These are phyloP conservation scores for Ajuga reptans DNA, from an alignment of 305 asterid species.

Conservation along the genomic window DNA sequence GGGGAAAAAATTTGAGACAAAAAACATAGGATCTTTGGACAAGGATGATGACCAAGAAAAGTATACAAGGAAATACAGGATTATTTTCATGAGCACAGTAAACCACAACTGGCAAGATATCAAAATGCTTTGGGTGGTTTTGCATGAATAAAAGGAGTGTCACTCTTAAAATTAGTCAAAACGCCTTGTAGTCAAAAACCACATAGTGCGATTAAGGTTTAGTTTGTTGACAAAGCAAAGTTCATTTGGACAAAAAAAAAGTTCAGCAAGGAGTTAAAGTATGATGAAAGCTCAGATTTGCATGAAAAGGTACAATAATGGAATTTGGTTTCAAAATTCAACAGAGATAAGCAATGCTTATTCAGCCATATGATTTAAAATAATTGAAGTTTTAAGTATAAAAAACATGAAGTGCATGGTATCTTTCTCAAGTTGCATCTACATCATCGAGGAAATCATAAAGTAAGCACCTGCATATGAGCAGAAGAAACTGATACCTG, in stretches of 20 bases:
- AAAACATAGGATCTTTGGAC: not conserved
- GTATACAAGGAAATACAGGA: not conserved
- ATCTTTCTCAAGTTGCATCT: not conserved
- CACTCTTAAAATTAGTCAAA: not conserved
- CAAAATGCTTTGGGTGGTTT: not conserved
- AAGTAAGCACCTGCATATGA: not conserved
- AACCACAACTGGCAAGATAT: not conserved
- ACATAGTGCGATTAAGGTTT: not conserved
- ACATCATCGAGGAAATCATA: conserved; percentile 5
- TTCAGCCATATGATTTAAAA: not conserved
- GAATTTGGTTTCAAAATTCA: not conserved
- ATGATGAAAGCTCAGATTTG: not conserved
- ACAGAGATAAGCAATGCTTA: not conserved
- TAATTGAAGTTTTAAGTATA: not conserved
- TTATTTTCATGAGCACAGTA: not conserved
- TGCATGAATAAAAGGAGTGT: not conserved
- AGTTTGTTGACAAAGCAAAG: not conserved
- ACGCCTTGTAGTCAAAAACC: not conserved
- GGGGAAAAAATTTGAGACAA: not conserved
- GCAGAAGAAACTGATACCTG: conserved; percentile 48
- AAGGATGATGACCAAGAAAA: not conserved
- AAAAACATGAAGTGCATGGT: not conserved
- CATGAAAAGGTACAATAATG: not conserved
- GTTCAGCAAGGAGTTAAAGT: not conserved
- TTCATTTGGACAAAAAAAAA: not conserved